Conservation (phyloP, 805 yeast genomes). For the Pichia deserticola region DNA sequence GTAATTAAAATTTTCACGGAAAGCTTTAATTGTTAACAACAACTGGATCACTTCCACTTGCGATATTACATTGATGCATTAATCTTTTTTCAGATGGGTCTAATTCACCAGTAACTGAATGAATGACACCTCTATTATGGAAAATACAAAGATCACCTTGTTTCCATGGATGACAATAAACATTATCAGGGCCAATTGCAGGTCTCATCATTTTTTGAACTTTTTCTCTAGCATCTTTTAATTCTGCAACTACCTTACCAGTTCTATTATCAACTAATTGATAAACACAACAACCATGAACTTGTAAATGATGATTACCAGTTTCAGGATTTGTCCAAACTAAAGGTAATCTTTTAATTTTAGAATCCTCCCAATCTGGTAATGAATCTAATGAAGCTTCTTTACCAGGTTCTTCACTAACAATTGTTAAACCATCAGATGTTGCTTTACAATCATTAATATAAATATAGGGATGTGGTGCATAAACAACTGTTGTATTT, state of each 20-base stretch:
- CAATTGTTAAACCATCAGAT: constrained; percentile 81
- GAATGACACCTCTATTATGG: constrained; percentile 87
- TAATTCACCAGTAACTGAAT: constrained; percentile 86
- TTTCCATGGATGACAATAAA: constrained; percentile 78
- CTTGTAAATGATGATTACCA: constrained; percentile 73
- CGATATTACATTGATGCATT: constrained; percentile 93
- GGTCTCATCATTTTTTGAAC: constrained; percentile 78
- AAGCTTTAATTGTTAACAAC: neutral
- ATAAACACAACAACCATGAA: constrained; percentile 82
- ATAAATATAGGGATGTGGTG: constrained; percentile 88
- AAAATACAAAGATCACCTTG: constrained; percentile 82
- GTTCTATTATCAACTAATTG: constrained; percentile 45
- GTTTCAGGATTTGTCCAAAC: constrained; percentile 93
- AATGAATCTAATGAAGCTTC: constrained; percentile 60
- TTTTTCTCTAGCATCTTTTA: constrained; percentile 67
- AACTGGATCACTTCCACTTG: constrained; percentile 68
- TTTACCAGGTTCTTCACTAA: constrained; percentile 54
- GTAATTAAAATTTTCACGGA: neutral
- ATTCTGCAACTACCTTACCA: constrained; percentile 54
- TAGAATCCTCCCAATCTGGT: constrained; percentile 77
- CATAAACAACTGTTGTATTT: constrained; percentile 75
- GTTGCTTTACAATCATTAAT: constrained; percentile 78
- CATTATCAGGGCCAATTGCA: constrained; percentile 63
- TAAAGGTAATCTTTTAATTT: constrained; percentile 71
- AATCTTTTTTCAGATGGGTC: constrained; percentile 68